These are phyloP conservation scores for Flaveria trinervia DNA, from an alignment of 129 eudicot species.

Conservation along the genomic window DNA sequence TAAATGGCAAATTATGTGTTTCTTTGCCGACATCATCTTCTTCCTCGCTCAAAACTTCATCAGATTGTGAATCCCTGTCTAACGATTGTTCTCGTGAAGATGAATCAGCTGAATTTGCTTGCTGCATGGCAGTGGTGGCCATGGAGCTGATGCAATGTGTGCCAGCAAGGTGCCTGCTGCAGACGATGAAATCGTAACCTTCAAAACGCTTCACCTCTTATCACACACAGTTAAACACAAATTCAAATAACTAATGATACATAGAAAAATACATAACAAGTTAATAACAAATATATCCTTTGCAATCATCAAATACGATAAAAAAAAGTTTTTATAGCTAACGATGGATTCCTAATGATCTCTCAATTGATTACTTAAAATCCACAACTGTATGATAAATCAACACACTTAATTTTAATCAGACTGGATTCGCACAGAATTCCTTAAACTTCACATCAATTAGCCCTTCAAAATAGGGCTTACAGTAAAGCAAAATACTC, in stretches of 20 bases:
- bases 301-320: not conserved
- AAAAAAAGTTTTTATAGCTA: not conserved
- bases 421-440: slow-evolving; percentile 8
- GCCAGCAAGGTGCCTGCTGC: slow-evolving; percentile 47
- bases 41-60: slow-evolving; percentile 60
- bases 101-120: slow-evolving; percentile 63
- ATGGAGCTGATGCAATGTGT: slow-evolving; percentile 34
- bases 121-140: slow-evolving; percentile 41
- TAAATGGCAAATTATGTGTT: slow-evolving; percentile 39
- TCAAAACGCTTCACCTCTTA: slow-evolving; percentile 1
- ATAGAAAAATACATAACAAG: not conserved
- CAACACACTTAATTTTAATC: slow-evolving; percentile 1
- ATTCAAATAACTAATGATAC: slow-evolving; percentile 1
- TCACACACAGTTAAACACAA: not conserved
- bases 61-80: slow-evolving; percentile 68
- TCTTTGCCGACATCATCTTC: slow-evolving; percentile 63
- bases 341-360: not conserved
- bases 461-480: not conserved
- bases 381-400: not conserved
- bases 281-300: not conserved
- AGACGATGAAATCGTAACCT: slow-evolving; percentile 29
- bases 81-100: slow-evolving; percentile 69
- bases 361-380: not conserved
- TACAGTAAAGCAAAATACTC: not conserved
- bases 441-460: not conserved